A percentile compares a stretch with the other conserved stretches of the same genome.
These are phyloP conservation scores for Helianthus tuberosus DNA, from an alignment of 129 eudicot species.

Conservation along the genomic window DNA sequence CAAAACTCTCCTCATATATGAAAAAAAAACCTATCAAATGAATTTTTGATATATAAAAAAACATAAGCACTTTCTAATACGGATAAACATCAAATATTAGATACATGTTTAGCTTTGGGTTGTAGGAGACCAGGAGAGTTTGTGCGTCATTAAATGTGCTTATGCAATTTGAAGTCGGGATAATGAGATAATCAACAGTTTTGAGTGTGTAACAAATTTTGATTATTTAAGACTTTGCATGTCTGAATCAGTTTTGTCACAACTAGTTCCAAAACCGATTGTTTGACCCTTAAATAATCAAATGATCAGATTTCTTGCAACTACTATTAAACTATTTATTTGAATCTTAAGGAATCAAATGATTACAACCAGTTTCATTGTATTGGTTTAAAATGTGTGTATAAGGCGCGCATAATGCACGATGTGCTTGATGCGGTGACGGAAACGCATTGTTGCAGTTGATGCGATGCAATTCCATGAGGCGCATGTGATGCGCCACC, in stretches of 20 bases:
- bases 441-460: too few species aligned
- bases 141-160: too few species aligned
- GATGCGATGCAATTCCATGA: too few species aligned
- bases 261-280: neutral
- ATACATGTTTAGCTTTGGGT: neutral
- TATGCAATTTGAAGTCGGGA: neutral
- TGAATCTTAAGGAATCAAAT: too few species aligned
- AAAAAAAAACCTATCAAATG: neutral
- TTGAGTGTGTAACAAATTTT: neutral
- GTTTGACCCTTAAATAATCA: neutral
- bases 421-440: too few species aligned
- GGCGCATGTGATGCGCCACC: too few species aligned
- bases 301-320: neutral
- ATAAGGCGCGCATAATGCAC: too few species aligned
- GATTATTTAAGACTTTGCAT: neutral
- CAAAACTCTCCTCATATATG: conserved; percentile 1
- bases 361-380: neutral
- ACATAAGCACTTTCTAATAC: neutral
- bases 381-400: neutral
- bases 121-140: too few species aligned
- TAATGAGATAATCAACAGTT: neutral
- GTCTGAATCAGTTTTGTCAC: neutral
- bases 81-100: neutral
- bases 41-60: neutral
- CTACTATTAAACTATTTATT: too few species aligned